A percentile compares a stretch with the other conserved stretches of the same genome.
These are phyloP conservation scores for Lathyrus tuberosus DNA, from an alignment of 306 rosid genomes.

Conservation along the genomic window DNA sequence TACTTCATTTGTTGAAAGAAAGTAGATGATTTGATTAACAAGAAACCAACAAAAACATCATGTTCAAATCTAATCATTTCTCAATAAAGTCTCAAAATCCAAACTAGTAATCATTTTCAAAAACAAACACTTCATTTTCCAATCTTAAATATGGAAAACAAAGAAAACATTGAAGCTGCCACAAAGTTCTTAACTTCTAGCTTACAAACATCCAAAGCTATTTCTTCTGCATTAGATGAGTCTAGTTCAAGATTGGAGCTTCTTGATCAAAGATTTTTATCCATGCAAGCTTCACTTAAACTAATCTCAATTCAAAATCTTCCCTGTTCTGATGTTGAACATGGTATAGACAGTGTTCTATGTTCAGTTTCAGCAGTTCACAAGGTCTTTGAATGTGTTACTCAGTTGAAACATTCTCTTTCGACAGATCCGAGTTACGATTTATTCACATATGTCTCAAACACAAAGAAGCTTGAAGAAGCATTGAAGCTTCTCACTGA, in stretches of 20 bases:
- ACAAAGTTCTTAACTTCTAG: constrained; percentile 56
- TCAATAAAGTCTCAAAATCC: constrained; percentile 37
- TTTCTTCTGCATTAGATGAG: constrained; percentile 52
- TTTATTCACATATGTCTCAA: constrained; percentile 55
- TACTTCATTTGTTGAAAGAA: constrained; percentile 58
- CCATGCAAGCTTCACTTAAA: constrained; percentile 55
- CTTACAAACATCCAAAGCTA: constrained; percentile 55
- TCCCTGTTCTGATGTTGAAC: constrained; percentile 43
- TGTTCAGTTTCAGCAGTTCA: constrained; percentile 68
- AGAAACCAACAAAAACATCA: constrained; percentile 49
- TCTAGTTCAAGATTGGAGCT: constrained; percentile 57
- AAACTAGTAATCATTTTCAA: constrained; percentile 39
- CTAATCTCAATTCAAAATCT: constrained; percentile 33
- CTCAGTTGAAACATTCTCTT: constrained; percentile 63
- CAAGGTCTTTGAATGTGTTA: constrained; percentile 54
- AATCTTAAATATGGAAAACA: constrained; percentile 50
- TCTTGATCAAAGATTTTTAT: constrained; percentile 45
- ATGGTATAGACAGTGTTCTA: constrained; percentile 56
- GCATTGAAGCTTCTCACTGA: constrained; percentile 70
- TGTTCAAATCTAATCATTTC: constrained; percentile 7
- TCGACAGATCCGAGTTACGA: constrained; percentile 44
- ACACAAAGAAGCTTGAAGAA: constrained; percentile 66
- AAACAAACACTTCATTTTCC: constrained; percentile 29
- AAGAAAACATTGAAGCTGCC: constrained; percentile 51
- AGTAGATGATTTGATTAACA: constrained; percentile 45